Evolutionary conservation across 768 basidiomycete genomes (phyloP).

Genomic region (Leccinum incarnatum): DNA sequence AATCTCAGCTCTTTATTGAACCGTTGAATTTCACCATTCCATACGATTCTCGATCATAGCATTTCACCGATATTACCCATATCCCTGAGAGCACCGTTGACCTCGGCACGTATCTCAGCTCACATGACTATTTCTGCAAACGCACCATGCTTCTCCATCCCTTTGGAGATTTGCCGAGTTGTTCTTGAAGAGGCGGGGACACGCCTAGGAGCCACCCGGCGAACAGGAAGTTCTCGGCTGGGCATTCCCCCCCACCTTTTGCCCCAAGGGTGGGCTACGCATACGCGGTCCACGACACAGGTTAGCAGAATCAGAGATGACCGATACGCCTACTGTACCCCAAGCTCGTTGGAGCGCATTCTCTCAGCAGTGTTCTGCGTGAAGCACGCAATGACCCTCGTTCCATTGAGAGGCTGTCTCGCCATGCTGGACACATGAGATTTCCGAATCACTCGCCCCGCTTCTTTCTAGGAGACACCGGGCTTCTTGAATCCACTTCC

Average conservation of each 20-base stretch:
- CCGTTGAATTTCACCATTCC: not conserved
- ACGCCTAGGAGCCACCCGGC: not conserved
- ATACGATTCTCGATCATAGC: not conserved
- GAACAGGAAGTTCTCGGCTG: not conserved
- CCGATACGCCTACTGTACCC: too few relatives aligned
- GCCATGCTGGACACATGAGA: not conserved
- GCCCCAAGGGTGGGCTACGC: too few relatives aligned
- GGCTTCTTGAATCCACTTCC: not conserved
- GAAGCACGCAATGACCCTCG: not conserved
- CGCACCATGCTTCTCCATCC: not conserved
- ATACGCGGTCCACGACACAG: too few relatives aligned
- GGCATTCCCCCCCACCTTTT: too few relatives aligned
- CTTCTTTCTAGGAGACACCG: not conserved
- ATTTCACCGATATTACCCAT: not conserved
- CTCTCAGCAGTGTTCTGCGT: too few relatives aligned
- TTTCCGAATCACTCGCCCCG: not conserved
- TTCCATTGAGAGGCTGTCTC: not conserved
- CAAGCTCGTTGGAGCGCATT: too few relatives aligned
- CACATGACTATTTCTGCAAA: not conserved
- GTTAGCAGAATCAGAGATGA: too few relatives aligned
- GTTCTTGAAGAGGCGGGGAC: not conserved
- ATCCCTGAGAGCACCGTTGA: not conserved
- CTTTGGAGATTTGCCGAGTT: not conserved
- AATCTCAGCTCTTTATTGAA: not conserved
- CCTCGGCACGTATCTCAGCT: not conserved